Base-by-base conservation (phyloP, 345 rosid genomes). In the Citrus mangshanensis region DNA sequence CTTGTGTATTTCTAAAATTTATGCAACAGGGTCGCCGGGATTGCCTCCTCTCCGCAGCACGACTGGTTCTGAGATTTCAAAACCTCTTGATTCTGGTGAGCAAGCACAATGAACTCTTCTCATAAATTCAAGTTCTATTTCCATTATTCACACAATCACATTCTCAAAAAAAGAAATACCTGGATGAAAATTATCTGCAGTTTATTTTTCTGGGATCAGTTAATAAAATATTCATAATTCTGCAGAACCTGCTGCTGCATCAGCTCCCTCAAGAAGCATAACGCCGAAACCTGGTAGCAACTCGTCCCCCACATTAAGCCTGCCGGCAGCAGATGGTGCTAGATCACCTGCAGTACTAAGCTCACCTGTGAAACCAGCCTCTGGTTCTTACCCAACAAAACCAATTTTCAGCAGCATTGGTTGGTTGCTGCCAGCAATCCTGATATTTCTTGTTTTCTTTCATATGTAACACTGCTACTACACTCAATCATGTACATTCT, bases 41-140 rank as follows among this genome's bases (percentile, higher is more conserved):
- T 77, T 88, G 55, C 89, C 93, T 3, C 94, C 94, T 58, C 82
- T 87, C 58, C 85, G 61, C 69, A 81, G 83, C 82, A 75, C 78
- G 1, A 49, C 79, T 9, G 72, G 62, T 38, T 34, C 81, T 54
- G 83, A 77, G 79, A 82, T 42, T 70, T 38, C 83, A 32, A 73
- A 67, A 71, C 88, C 92, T 40, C 70, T 76, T 70, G 60, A 28
- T 74, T 77, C 89, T 9, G 85, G 88, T 86, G 63, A 80, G 25
- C 13, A 66, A 78, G 55, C 73, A 74, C 25, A 37, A 51, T 14
- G 6, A 27, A 51, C 77, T 32, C 27, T 56, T 71, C 70, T 61
- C 37, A 24, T 56, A 51, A n/a, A 24, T 46, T 27, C 22, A 5
- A 63, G 68, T 63, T 63, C 22, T 16, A 32, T 28, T 54, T 8